Evolutionary conservation across 139 green algal genomes (phyloP).

Genomic region (Coelastrella sp.): DNA sequence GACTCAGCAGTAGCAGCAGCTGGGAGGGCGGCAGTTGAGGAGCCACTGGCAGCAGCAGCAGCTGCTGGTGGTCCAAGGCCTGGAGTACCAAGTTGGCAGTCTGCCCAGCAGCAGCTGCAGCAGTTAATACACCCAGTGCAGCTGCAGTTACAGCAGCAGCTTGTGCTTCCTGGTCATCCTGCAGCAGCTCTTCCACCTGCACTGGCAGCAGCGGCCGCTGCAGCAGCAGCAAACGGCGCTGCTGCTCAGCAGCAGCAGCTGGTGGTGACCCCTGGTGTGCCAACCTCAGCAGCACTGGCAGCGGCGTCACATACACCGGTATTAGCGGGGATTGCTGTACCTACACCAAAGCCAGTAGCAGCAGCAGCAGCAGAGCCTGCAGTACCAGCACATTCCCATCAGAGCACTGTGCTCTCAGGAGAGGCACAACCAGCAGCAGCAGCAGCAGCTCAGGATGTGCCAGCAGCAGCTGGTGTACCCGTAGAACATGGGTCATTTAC

Average conservation of each 20-base stretch:
- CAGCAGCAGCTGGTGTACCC: not conserved
- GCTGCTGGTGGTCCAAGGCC: not conserved
- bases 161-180: not conserved
- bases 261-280: not conserved
- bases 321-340: constrained; percentile 11
- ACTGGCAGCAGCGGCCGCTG: not conserved
- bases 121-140: not conserved
- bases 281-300: not conserved
- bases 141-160: constrained; percentile 27
- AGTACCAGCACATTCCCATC: not conserved
- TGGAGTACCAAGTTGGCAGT: not conserved
- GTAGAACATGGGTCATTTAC: not conserved
- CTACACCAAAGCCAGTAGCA: not conserved
- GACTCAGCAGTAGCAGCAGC: constrained; percentile 16
- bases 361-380: not conserved
- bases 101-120: constrained; percentile 36
- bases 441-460: not conserved
- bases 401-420: not conserved
- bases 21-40: not conserved
- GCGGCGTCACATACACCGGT: not conserved
- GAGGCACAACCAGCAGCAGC: not conserved
- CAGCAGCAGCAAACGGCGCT: not conserved
- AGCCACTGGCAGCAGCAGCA: not conserved
- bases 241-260: constrained; percentile 8
- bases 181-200: not conserved